A percentile compares a stretch with the other conserved stretches of the same genome.
phyloP scores from a whole-genome alignment of 805 yeast species.

The Starmerella vaccinii region DNA sequence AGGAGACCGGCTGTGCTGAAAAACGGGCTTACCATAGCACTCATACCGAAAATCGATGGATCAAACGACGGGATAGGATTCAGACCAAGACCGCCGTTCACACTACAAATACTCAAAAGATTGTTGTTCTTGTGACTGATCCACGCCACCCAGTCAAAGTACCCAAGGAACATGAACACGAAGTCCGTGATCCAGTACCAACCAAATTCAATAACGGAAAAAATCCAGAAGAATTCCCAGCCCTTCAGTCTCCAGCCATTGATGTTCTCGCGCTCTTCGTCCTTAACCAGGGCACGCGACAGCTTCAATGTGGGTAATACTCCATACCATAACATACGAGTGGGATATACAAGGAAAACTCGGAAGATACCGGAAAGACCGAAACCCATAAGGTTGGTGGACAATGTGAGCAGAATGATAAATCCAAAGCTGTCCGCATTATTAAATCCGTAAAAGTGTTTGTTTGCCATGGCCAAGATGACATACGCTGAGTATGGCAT shows the following conservation, averaged over 20 bases:
- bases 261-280: conserved; percentile 27
- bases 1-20: conserved; percentile 30
- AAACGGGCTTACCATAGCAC: conserved; percentile 37
- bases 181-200: conserved; percentile 65
- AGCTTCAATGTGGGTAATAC: conserved; percentile 40
- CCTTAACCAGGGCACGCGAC: conserved; percentile 37
- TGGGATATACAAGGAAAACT: conserved; percentile 47
- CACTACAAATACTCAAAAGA: conserved; percentile 42
- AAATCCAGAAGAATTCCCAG: conserved; percentile 40
- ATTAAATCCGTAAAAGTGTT: conserved; percentile 8
- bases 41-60: conserved; percentile 31
- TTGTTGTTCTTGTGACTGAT: conserved; percentile 42
- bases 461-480: conserved; percentile 12
- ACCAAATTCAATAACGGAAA: conserved; percentile 38
- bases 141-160: conserved; percentile 58
- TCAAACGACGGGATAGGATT: conserved; percentile 48
- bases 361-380: conserved; percentile 59
- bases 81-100: conserved; percentile 39
- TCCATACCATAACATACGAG: conserved; percentile 46
- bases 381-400: conserved; percentile 55
- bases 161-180: conserved; percentile 49
- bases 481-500: conserved; percentile 13
- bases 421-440: conserved; percentile 36
- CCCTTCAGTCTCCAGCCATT: conserved; percentile 53
- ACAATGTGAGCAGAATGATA: conserved; percentile 43